These are phyloP conservation scores for Saccharomycopsis sp. DNA, from an alignment of 805 yeast genomes.

Conservation along the genomic window DNA sequence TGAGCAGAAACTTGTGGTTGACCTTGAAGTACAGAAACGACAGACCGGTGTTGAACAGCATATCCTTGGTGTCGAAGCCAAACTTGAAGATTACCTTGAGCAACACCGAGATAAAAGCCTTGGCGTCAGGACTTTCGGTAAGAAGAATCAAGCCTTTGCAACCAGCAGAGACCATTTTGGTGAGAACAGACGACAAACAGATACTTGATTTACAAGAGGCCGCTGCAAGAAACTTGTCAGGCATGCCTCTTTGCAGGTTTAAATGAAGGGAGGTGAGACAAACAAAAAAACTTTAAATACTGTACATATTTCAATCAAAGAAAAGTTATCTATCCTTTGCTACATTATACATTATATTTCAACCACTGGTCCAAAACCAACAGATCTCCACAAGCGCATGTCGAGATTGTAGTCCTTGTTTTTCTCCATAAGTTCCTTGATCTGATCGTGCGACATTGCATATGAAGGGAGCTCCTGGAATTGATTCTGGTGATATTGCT, in stretches of 20 bases:
- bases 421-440: slow-evolving; percentile 48
- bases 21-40: slow-evolving; percentile 82
- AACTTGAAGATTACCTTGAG: slow-evolving; percentile 62
- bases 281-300: too few species aligned
- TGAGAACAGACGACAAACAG: slow-evolving; percentile 38
- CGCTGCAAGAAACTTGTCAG: slow-evolving; percentile 57
- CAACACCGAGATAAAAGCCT: slow-evolving; percentile 53
- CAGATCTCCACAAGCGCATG: slow-evolving; percentile 72
- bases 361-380: slow-evolving; percentile 55
- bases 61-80: slow-evolving; percentile 76
- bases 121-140: slow-evolving; percentile 69
- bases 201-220: slow-evolving; percentile 83
- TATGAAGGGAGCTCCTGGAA: slow-evolving; percentile 1
- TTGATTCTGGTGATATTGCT: slow-evolving; percentile 11
- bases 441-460: slow-evolving; percentile 36
- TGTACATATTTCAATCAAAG: too few species aligned
- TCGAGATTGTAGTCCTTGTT: slow-evolving; percentile 87
- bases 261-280: slow-evolving; percentile 28
- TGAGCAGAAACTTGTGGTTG: slow-evolving; percentile 84
- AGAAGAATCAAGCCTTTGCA: slow-evolving; percentile 72
- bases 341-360: slow-evolving; percentile 32
- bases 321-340: too few species aligned
- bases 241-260: slow-evolving; percentile 77
- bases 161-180: slow-evolving; percentile 82
- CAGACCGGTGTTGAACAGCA: slow-evolving; percentile 63